These are phyloP conservation scores for Dryas drummondii DNA, from an alignment of 306 rosid genomes.

Conservation along the genomic window DNA sequence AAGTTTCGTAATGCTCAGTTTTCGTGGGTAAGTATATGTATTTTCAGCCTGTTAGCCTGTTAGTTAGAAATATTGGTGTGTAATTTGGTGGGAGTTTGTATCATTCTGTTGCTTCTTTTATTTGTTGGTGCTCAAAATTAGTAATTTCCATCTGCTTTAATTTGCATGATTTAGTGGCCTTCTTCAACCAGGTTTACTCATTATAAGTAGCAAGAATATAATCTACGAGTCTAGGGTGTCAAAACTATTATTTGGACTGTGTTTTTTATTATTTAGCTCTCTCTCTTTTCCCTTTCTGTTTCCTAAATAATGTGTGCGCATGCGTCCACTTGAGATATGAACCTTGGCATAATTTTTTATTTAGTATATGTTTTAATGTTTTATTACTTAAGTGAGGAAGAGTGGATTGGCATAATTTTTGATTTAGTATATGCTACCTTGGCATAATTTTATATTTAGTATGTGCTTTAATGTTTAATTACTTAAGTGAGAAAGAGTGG, in stretches of 20 bases:
- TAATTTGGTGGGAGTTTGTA: not conserved
- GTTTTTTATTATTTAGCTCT: not conserved
- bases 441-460: not conserved
- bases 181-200: not conserved
- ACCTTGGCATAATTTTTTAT: not conserved
- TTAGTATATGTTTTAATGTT: not conserved
- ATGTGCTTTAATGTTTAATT: not conserved
- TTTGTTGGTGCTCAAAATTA: not conserved
- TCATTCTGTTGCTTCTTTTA: not conserved
- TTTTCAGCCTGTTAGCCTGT: not conserved
- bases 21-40: constrained; percentile 73
- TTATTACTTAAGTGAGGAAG: not conserved
- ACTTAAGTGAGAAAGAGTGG: not conserved
- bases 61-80: not conserved
- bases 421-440: not conserved
- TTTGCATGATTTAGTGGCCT: constrained; percentile 3
- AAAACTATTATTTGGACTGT: not conserved
- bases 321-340: not conserved
- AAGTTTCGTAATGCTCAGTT: constrained; percentile 91
- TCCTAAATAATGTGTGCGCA: not conserved
- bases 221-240: not conserved
- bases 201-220: not conserved
- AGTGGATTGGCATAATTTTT: too few species aligned
- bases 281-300: not conserved
- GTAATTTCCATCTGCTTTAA: not conserved